Evolutionary conservation across 768 basidiomycete genomes (phyloP), one percentile per base, ranked within the genome.

Genomic region (Dioszegia aurantiaca): DNA sequence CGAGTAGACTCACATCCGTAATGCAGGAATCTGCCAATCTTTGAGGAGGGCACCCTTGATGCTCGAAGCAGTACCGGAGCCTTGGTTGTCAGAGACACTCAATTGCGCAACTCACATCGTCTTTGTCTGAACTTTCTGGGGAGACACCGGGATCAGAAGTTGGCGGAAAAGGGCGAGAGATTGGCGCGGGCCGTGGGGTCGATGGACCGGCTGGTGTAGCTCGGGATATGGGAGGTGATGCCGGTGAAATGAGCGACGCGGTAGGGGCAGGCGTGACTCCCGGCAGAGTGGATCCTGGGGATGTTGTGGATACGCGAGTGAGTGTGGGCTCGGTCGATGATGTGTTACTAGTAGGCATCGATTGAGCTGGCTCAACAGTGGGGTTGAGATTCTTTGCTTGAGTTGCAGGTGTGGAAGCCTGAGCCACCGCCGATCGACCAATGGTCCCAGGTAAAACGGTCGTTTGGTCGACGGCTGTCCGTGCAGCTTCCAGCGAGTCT

Each of bases 11-110:
- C 69, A 87, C 93, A 89, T 67, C 94, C 94, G 59, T 98, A 97
- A 65, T 98, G 94, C 64, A 98, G 89, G 8, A 98, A 72, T 16
- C 93, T 82, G 3, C 90, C 93, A 9, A 98, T 80, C 11, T 87
- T 82, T 0, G 92, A 94, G 0, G 90, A 89, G 16, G 94, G 94
- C 0, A 98, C 91, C 73, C 83, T 89, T 4, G 92, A 94, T 0
- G 90, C 74, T 27, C 74, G 73, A 24, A 80, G 67, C 3, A 69
- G 55, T 16, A 77, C 75, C 12, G 69, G 68, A 16, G 68, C 41
- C 76, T 77, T 49, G 4, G 5, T 1, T 17, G 40, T 58, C 21
- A 44, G 16, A n/a, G n/a, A n/a, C n/a, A n/a, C n/a, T n/a, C 27
- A 26, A n/a, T 21, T 27, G 43, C 21, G 4, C 12, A 28, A 28